phyloP scores from a whole-genome alignment of 208 protist genomes.

The Crithidia fasciculata region DNA sequence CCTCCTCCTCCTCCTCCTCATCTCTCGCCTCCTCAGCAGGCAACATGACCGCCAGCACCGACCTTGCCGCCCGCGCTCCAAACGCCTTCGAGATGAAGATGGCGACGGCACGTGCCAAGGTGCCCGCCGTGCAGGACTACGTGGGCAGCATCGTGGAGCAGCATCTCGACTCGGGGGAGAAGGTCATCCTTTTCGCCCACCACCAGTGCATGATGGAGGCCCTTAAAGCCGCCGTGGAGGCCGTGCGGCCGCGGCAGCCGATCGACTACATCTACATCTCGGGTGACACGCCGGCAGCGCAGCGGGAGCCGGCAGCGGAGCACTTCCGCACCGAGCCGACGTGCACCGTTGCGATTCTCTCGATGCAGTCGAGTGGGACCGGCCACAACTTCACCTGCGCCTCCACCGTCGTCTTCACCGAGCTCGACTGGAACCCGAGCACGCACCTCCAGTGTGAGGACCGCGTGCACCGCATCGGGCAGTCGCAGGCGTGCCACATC shows the following conservation, averaged over 20 bases:
- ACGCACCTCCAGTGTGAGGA: conserved; percentile 97
- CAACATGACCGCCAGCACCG: neutral
- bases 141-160: conserved; percentile 77
- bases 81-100: conserved; percentile 88
- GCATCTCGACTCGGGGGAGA: conserved; percentile 77
- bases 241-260: conserved; percentile 57
- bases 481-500: conserved; percentile 87
- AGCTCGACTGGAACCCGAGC: conserved; percentile 98
- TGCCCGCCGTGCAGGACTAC: conserved; percentile 91
- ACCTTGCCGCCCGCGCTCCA: conserved; percentile 26
- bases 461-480: conserved; percentile 96
- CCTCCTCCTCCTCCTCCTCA: neutral
- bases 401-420: conserved; percentile 95
- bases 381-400: conserved; percentile 96
- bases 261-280: conserved; percentile 94
- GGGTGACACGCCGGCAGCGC: conserved; percentile 73
- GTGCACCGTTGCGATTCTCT: conserved; percentile 88
- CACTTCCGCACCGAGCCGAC: conserved; percentile 79
- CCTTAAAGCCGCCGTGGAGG: conserved; percentile 77
- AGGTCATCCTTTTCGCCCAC: conserved; percentile 95
- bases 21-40: neutral
- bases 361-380: conserved; percentile 95
- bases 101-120: conserved; percentile 86
- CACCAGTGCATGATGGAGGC: conserved; percentile 94
- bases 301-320: conserved; percentile 73